Evolutionary conservation across 768 basidiomycete genomes (phyloP), one percentile per base, ranked within the genome.

Genomic region (Baorangia bicolor): DNA sequence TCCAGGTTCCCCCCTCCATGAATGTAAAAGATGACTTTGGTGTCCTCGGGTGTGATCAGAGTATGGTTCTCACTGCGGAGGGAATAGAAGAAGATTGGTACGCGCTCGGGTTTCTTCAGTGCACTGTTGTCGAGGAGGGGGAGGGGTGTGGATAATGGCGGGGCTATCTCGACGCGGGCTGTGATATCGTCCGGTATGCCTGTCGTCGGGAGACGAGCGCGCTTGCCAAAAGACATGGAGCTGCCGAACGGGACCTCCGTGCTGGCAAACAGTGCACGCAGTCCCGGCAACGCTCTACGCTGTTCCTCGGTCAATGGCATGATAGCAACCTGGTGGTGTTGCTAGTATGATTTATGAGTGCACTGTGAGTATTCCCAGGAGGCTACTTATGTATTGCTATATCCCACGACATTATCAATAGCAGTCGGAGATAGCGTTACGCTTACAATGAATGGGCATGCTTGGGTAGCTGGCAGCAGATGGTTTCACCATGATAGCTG

Each of bases 1-100:
- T 12, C n/a, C 9, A 59, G 0, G 31, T 51, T 59, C 0, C 58
- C 60, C 18, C 60, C 60, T 10, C 60, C 60, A 20, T 61, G 60
- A 1, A 60, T 11, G 16, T 48, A 54, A 37, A 62, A 50, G 18
- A 62, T 50, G 27, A 61, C 59, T 16, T 62, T 57, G 49, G 31
- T 25, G 14, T 62, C 51, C 11, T 50, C 28, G 2, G 34, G 47
- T n/a, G 30, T 20, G n/a, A 16, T 49, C 5, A 38, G 2, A 2
- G 16, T 18, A n/a, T 18, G n/a, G 25, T 16, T 18, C n/a, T 34
- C 11, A 21, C 35, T 37, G 18, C 33, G 21, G 31, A 50, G 49
- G 8, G 46, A 18, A 38, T 57, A 62, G 12, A 50, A 54, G 30
- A 61, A 62, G n/a, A 62, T 31, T 2, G 55, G 61, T 7, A 57